phyloP scores from a whole-genome alignment of 2,329 filamentous ascomycete species.

The Claviceps sp. region DNA sequence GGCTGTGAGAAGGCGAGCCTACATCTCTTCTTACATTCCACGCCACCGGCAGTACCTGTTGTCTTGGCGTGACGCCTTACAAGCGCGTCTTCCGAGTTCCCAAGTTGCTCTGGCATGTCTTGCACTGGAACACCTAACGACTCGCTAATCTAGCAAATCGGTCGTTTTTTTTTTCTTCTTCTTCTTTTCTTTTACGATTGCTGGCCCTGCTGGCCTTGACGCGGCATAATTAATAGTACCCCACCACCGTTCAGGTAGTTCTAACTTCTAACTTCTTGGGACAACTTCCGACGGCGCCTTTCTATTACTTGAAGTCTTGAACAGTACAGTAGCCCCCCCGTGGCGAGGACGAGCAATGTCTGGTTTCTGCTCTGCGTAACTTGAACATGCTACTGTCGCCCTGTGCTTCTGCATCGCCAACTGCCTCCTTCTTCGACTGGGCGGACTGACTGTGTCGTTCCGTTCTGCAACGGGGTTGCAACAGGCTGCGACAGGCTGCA shows the following conservation, averaged over 20 bases:
- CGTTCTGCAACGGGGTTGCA: not conserved
- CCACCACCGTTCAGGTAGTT: not conserved
- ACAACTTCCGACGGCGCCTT: not conserved
- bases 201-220: not conserved
- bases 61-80: too few species aligned
- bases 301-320: too few species aligned
- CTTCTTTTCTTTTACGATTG: not conserved
- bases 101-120: too few species aligned
- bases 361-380: constrained; percentile 4
- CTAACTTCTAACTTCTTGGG: not conserved
- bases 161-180: not conserved
- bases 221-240: too few species aligned
- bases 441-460: not conserved
- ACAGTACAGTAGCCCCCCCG: too few species aligned
- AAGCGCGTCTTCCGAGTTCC: too few species aligned
- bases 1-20: too few species aligned
- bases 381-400: constrained; percentile 7
- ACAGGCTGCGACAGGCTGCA: too few species aligned
- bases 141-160: not conserved
- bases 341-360: too few species aligned
- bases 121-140: not conserved
- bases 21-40: too few species aligned
- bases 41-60: too few species aligned
- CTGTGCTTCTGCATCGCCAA: constrained; percentile 8
- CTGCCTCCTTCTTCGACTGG: not conserved